phyloP scores from a whole-genome alignment of 495 filamentous ascomycete species.

The Penicillium atrosanguineum region DNA sequence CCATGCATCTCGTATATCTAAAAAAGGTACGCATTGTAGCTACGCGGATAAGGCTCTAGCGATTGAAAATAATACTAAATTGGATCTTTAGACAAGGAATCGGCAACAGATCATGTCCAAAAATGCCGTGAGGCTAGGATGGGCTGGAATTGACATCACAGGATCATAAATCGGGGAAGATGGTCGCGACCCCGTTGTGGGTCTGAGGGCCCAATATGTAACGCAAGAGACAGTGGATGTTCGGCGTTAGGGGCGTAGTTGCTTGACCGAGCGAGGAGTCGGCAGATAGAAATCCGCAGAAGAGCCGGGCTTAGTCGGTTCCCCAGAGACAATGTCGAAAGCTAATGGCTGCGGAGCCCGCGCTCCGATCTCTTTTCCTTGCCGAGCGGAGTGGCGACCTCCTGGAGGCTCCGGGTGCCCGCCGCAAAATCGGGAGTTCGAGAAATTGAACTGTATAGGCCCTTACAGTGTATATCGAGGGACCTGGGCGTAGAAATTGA shows the following conservation, averaged over 20 bases:
- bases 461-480: neutral
- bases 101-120: constrained; percentile 1
- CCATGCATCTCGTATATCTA: too few species aligned
- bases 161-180: constrained; percentile 1
- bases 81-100: neutral
- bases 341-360: constrained; percentile 10
- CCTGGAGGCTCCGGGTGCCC: constrained; percentile 7
- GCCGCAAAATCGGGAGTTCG: constrained; percentile 10
- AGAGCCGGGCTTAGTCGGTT: constrained; percentile 10
- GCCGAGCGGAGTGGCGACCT: constrained; percentile 11
- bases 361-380: constrained; percentile 7
- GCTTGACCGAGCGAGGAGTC: neutral
- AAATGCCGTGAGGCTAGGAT: constrained; percentile 2
- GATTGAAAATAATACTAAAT: neutral
- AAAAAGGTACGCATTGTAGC: too few species aligned
- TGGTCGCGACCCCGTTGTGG: neutral
- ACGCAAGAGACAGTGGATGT: neutral
- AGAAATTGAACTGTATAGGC: neutral
- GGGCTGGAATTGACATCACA: constrained; percentile 1
- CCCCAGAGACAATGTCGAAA: constrained; percentile 6
- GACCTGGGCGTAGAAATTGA: too few species aligned
- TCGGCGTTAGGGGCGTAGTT: neutral
- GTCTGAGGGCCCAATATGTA: constrained; percentile 6
- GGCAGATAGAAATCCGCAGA: constrained; percentile 14
- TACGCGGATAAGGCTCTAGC: neutral